These are phyloP conservation scores for Quambalaria eucalypti DNA, from an alignment of 1,284 basidiomycete genomes.

Conservation along the genomic window DNA sequence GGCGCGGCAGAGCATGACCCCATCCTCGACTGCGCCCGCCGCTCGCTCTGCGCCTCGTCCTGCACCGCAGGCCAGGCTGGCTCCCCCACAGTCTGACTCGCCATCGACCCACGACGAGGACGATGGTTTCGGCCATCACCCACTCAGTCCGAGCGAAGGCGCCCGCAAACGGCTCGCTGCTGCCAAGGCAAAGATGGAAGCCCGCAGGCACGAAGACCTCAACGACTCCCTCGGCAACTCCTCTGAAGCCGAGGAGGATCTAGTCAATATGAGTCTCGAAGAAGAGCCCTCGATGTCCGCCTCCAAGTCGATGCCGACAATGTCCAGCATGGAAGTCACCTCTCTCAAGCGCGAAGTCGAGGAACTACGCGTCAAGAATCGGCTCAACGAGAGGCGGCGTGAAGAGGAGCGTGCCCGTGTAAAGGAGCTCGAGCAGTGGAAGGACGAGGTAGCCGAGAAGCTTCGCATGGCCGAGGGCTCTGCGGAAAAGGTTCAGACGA, in stretches of 20 bases:
- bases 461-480: background rate
- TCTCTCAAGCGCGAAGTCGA: slow-evolving; percentile 34
- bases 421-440: slow-evolving; percentile 51
- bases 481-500: slow-evolving; percentile 1
- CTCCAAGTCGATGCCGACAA: background rate
- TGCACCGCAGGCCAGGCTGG: background rate
- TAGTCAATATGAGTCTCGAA: background rate
- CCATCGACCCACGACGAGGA: too few relatives aligned
- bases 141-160: background rate
- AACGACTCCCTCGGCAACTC: background rate
- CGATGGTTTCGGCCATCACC: too few relatives aligned
- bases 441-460: slow-evolving; percentile 5
- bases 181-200: background rate
- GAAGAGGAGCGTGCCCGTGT: slow-evolving; percentile 75
- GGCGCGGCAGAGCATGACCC: slow-evolving; percentile 26
- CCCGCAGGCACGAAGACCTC: background rate
- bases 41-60: background rate
- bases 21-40: too few relatives aligned
- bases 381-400: slow-evolving; percentile 75
- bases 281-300: background rate
- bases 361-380: slow-evolving; percentile 71
- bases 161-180: slow-evolving; percentile 5
- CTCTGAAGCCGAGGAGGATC: background rate
- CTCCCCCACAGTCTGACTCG: too few relatives aligned
- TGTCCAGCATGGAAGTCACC: slow-evolving; percentile 9